Base-by-base conservation (phyloP, 108 stramenopile genomes). In the Fragilariopsis cylindrus region DNA sequence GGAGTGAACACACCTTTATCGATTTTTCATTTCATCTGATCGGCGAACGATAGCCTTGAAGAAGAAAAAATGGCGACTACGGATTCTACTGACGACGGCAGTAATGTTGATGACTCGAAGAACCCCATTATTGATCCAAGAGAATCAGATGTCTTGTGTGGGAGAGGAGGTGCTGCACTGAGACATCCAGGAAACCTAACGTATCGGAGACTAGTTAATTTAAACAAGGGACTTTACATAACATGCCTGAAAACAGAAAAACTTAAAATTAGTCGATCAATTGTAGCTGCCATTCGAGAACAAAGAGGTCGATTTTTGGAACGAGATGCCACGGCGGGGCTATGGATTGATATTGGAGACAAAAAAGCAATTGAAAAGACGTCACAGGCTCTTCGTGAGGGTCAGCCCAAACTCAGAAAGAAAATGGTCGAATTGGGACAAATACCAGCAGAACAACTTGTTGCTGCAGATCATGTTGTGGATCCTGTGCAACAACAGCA, bases 331-430 rank as follows among this genome's bases (percentile, higher is more conserved):
- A 81, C 74, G 30, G 74, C 76, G 48, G 73, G 47, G 6, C 69
- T 70, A 4, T 87, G 86, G 84, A 84, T 83, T 54, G 91, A 92
- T 64, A 88, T 90, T 47, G 91, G 85, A 8, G 86, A 85, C 62
- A 92, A 88, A 57, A 90, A 90, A 66, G 91, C 91, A 13, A 70
- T 86, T 8, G 88, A 87, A 78, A 92, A 92, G 69, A 90, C 91
- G 13, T 85, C 87, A 7, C 91, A 92, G 68, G 89, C 89, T n/a
- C 76, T 92, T n/a, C 69, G 91, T 39, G 91, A 92, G 67, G 88
- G 87, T n/a, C 88, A 89, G 45, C 92, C 92, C 48, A 88, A 91
- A 60, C 75, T 91, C 19, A 68, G 89, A 52, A 84, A 83, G 66
- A 87, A 83, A 54, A 87, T 87, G 80, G 79, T 83, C 12, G 86